These are phyloP conservation scores for Pseudotsuga menziesii DNA, from an alignment of 75 land plant species.

Conservation along the genomic window DNA sequence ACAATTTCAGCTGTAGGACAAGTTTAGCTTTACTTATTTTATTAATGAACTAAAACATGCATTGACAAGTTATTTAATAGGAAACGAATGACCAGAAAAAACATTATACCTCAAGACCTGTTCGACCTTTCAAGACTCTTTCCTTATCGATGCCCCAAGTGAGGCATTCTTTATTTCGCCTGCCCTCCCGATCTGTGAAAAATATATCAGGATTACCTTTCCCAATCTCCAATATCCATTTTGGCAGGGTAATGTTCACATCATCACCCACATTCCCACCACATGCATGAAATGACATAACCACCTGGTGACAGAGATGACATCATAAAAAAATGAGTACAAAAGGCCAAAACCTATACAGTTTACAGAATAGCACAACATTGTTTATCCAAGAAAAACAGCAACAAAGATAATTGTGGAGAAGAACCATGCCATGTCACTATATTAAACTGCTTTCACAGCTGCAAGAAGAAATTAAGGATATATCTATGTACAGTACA, in stretches of 20 bases:
- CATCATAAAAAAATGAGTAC: no score
- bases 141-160: conserved; percentile 96
- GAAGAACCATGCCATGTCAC: not conserved
- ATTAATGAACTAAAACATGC: no score
- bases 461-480: not conserved
- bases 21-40: not conserved
- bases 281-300: conserved; percentile 99
- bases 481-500: conserved; percentile 5
- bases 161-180: conserved; percentile 83
- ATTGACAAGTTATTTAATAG: no score
- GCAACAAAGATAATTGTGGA: no score
- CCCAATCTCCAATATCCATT: conserved; percentile 94
- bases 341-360: no score
- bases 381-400: no score
- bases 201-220: conserved; percentile 83
- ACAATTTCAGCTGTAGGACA: not conserved
- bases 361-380: no score
- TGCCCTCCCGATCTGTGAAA: conserved; percentile 87
- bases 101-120: conserved; percentile 81
- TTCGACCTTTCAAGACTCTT: conserved; percentile 78
- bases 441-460: not conserved
- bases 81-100: conserved; percentile 8
- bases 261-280: conserved; percentile 98
- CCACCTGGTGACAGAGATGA: conserved; percentile 50
- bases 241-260: conserved; percentile 78